Base-by-base conservation (phyloP, 2,329 filamentous ascomycete species). In the Penicillium sp. region DNA sequence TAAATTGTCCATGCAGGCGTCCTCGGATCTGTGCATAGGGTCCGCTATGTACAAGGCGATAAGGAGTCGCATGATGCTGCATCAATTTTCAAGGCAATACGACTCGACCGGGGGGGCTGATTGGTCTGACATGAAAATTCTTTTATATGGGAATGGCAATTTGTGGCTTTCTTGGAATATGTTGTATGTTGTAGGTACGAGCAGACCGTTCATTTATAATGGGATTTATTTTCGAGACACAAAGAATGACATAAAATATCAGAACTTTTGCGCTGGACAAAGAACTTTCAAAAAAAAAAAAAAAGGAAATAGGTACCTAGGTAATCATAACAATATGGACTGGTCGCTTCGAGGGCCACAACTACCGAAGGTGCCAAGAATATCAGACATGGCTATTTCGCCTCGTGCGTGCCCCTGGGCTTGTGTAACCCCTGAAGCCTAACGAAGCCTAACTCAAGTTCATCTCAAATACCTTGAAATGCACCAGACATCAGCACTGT, bases 261-360 rank as follows among this genome's bases (percentile, higher is more conserved):
- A 60, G 58, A 65, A 64, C 58, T 62, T 66, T 63, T 61, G 45
- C 49, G 49, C 39, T 51, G 40, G 52, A 65, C 53, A 58, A 58
- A 54, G 39, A 51, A 53, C 37, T 44, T 37, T 20, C 24, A 32
- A 31, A 39, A 26, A 40, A 22, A 44, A 54, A 48, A 52, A 50
- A 49, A 55, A 44, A 55, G n/a, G n/a, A n/a, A n/a, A n/a, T n/a
- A n/a, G n/a, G n/a, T n/a, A n/a, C n/a, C n/a, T n/a, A 56, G 53
- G 56, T 64, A 55, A 60, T 62, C 61, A 63, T 65, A 62, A 64
- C 61, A 60, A 64, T 64, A 63, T 62, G 59, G 57, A 58, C 62
- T 49, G 61, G 55, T 63, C 57, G 57, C 59, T 63, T 59, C 57
- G 56, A 50, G 55, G 56, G 42, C 20, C 44, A 50, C 38, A 38